Evolutionary conservation across 805 yeast genomes (phyloP).

Genomic region (Teunomyces pallodes): DNA sequence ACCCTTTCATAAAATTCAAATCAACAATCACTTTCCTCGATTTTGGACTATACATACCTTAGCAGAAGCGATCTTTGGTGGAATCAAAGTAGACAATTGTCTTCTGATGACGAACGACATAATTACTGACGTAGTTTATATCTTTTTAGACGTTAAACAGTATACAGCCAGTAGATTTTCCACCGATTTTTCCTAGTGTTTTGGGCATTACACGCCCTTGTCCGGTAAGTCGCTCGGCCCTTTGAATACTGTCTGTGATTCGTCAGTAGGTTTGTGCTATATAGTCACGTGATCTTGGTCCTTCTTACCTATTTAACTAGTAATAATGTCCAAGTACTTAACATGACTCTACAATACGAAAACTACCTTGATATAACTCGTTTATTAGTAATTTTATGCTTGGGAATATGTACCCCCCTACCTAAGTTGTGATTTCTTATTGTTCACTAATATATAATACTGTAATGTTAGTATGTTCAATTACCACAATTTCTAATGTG

Average conservation of each 20-base stretch:
- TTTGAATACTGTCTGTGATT: constrained; percentile 4
- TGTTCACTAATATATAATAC: constrained; percentile 44
- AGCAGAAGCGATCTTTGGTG: constrained; percentile 98
- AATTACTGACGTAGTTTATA: constrained; percentile 8
- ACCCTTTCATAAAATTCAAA: neutral
- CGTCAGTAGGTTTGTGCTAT: constrained; percentile 1
- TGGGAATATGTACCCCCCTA: neutral
- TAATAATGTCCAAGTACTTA: neutral
- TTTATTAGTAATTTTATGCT: neutral
- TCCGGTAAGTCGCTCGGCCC: neutral
- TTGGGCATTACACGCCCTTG: neutral
- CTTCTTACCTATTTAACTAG: no score
- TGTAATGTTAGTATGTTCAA: constrained; percentile 20
- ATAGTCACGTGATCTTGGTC: neutral
- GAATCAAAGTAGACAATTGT: constrained; percentile 91
- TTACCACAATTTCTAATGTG: neutral
- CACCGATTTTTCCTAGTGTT: constrained; percentile 2
- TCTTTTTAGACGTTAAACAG: constrained; percentile 3
- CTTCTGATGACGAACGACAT: constrained; percentile 92
- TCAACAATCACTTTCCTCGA: neutral
- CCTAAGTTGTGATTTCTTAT: constrained; percentile 9
- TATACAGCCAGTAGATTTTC: constrained; percentile 1
- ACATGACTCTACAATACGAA: neutral
- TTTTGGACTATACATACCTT: constrained; percentile 46
- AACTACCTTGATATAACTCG: neutral